Base-by-base conservation (phyloP, 495 filamentous ascomycete genomes). In the Neurospora terricola region DNA sequence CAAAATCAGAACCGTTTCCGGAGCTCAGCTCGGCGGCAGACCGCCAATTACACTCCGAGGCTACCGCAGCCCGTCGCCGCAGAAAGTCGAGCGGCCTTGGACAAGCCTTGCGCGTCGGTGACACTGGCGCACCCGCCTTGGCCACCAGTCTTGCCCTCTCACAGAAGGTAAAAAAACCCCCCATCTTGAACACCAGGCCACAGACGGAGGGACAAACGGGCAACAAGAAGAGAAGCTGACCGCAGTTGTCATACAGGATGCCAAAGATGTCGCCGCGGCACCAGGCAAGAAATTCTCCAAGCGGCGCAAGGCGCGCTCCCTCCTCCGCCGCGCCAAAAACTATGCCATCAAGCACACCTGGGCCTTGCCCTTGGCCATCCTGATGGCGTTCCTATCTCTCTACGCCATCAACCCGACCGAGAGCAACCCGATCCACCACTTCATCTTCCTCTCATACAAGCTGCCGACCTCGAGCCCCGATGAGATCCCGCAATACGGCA, bases 381-480 rank as follows among this genome's bases (percentile, higher is more conserved):
- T 94, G 73, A 37, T 85, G 69, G 79, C 91, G 79, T 84, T 94
- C 74, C 79, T 94, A 71, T 78, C 83, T 38, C 83, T 90, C 69
- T 98, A 93, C 80, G 88, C 89, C 72, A 77, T 95, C 76, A 92
- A 96, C 80, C 96, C 96, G 12, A 90, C 86, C 72, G 82, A 90
- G 48, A 88, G 89, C 70, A 99, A 98, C 81, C 94, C 93, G 27
- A 78, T 98, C 78, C 87, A 94, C 83, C 87, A 85, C 81, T 95
- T 93, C 77, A 89, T 99, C 80, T 98, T 97, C 88, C 90, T 99
- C 45, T 97, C 96, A 66, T 99, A 99, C 82, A 87, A 89, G 40
- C 85, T 95, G 39, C 87, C 91, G 66, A 75, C 72, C 21, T 82
- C 87, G 74, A 81, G 82, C 43, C 81, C 86, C 18, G 84, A 82